Evolutionary conservation across 1,139 yeast species (phyloP).

Genomic region (Suhomyces anneliseae): DNA sequence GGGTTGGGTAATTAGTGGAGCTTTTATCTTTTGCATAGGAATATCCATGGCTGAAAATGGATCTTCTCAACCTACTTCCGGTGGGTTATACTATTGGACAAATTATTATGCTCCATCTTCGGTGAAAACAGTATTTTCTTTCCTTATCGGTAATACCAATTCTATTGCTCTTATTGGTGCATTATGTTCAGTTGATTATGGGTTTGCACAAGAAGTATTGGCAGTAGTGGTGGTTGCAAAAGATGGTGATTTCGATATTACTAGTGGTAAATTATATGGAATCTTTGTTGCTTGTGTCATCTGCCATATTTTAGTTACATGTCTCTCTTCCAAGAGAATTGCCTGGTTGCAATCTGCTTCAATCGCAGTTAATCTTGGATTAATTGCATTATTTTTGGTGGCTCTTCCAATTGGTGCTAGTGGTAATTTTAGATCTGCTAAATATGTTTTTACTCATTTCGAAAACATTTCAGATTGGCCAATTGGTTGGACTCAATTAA

Average conservation of each 20-base stretch:
- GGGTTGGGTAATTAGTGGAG: conserved; percentile 67
- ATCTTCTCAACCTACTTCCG: conserved; percentile 68
- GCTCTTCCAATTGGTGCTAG: conserved; percentile 32
- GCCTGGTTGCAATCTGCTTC: conserved; percentile 23
- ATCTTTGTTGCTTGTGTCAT: conserved; percentile 54
- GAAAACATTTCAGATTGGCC: conserved; percentile 60
- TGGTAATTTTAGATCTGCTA: conserved; percentile 22
- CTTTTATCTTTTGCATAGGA: conserved; percentile 59
- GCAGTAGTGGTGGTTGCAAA: conserved; percentile 50
- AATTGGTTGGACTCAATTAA: conserved; percentile 54
- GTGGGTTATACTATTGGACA: conserved; percentile 63
- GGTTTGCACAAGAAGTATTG: conserved; percentile 54
- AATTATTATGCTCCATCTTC: conserved; percentile 47
- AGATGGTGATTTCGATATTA: conserved; percentile 48
- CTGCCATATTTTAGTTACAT: conserved; percentile 46
- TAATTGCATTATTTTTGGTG: conserved; percentile 22
- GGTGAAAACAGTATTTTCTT: conserved; percentile 41
- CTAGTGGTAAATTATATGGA: conserved; percentile 51
- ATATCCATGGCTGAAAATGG: conserved; percentile 66
- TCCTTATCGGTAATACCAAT: conserved; percentile 59
- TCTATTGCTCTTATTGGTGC: conserved; percentile 59
- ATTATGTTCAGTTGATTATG: conserved; percentile 58
- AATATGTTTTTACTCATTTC: conserved; percentile 47
- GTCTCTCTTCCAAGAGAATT: conserved; percentile 41
- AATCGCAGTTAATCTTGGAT: conserved; percentile 19